Evolutionary conservation across 1,284 basidiomycete species (phyloP), one percentile per base, ranked within the genome.

Genomic region (Puccinia polysora): DNA sequence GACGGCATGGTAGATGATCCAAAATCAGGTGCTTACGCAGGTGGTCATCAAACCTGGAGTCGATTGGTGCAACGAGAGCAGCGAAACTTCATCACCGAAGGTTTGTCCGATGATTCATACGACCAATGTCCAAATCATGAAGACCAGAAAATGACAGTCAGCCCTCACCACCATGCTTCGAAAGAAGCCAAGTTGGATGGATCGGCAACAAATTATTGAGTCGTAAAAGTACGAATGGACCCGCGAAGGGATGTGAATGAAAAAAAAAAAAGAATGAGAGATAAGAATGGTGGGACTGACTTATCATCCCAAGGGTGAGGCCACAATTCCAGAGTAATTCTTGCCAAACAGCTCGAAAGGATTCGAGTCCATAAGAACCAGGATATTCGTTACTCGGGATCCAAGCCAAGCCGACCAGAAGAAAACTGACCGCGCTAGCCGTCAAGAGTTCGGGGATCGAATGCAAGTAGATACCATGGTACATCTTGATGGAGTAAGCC

Each of bases 401-500:
- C 65, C 65, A 68, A 20, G 65, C 65, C 50, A 68, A 20, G 28
- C 52, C 65, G 23, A 68, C 7, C 36, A 47, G 20, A n/a, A 68
- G 28, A 30, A 68, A 28, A 23, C 38, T 47, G 50, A 68, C 38
- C 18, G 52, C 34, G 40, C 52, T 56, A 14, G 65, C 65, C 8
- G 38, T 58, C 4, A 68, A 20, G 34, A 68, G 36, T 30, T 68
- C 65, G 38, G 53, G 65, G 12, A 68, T 58, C 14, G 65, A 52
- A 30, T 68, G 65, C 18, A 68, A 30, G 38, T 40, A 40, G 2
- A 25, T 18, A 20, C 65, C 65, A 47, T 47, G 52, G 23, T 68
- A 68, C 65, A 68, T 68, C 53, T 58, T 68, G 52, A 68, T 43
- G 36, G 65, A 68, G 52, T 68, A 68, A 30, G 65, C 65, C 18